phyloP scores from a whole-genome alignment of 2,329 filamentous ascomycete genomes.

The Hypoxylon sp. region DNA sequence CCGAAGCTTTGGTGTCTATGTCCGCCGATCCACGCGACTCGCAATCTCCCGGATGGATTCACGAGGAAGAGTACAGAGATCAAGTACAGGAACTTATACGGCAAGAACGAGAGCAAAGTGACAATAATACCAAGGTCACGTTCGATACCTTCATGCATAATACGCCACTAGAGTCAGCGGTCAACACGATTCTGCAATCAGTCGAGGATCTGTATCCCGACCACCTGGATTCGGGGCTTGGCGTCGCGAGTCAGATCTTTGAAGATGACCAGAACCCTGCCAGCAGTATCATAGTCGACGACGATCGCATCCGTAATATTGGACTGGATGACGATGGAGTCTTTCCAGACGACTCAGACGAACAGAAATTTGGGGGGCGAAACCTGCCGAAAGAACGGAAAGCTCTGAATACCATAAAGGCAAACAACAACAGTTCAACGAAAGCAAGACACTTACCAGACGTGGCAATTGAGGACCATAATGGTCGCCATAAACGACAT shows the following conservation, averaged over 20 bases:
- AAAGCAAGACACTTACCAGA: slow-evolving; percentile 3
- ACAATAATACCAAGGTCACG: slow-evolving; percentile 53
- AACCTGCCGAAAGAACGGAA: slow-evolving; percentile 15
- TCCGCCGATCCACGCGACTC: slow-evolving; percentile 80
- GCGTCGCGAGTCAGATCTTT: slow-evolving; percentile 46
- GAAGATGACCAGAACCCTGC: slow-evolving; percentile 45
- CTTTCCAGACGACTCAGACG: slow-evolving; percentile 62
- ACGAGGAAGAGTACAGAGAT: slow-evolving; percentile 82
- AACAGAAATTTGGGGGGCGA: slow-evolving; percentile 48
- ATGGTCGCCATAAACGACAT: neutral
- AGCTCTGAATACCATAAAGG: slow-evolving; percentile 3
- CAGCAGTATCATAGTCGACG: slow-evolving; percentile 69
- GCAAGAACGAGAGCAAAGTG: slow-evolving; percentile 65
- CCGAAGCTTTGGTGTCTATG: slow-evolving; percentile 86
- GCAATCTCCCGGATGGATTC: slow-evolving; percentile 84
- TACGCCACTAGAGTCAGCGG: slow-evolving; percentile 59
- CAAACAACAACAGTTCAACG: neutral
- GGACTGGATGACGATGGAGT: slow-evolving; percentile 57
- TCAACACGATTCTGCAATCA: slow-evolving; percentile 83
- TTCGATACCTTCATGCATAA: slow-evolving; percentile 73
- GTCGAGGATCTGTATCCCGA: slow-evolving; percentile 86
- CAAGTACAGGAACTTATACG: slow-evolving; percentile 69
- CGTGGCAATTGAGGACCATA: neutral
- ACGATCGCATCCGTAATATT: slow-evolving; percentile 60
- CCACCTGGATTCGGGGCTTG: slow-evolving; percentile 62